These are phyloP conservation scores for Cordyceps fumosorosea DNA, from an alignment of 2,329 filamentous ascomycete genomes.

Conservation along the genomic window DNA sequence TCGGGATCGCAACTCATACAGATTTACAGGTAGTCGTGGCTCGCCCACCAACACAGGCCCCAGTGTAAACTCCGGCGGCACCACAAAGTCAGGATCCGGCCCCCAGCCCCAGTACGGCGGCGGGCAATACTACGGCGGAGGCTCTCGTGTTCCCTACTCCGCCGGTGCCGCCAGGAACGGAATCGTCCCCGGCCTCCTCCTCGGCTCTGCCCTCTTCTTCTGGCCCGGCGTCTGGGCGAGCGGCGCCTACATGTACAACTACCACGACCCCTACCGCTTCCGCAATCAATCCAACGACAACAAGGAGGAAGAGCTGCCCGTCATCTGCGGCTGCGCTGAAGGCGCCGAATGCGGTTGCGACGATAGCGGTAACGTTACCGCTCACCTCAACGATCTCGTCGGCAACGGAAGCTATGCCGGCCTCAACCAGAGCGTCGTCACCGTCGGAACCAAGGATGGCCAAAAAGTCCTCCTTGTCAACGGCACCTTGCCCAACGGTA, in stretches of 20 bases:
- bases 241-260: slow-evolving; percentile 52
- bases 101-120: slow-evolving; percentile 51
- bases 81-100: slow-evolving; percentile 52
- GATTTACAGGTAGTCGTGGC: slow-evolving; percentile 14
- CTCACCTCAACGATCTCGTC: slow-evolving; percentile 55
- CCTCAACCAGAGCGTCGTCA: slow-evolving; percentile 57
- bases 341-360: slow-evolving; percentile 57
- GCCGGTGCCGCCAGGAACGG: slow-evolving; percentile 43
- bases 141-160: slow-evolving; percentile 53
- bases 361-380: slow-evolving; percentile 49
- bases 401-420: slow-evolving; percentile 55
- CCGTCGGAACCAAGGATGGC: slow-evolving; percentile 56
- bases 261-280: slow-evolving; percentile 40
- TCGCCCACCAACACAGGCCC: slow-evolving; percentile 17
- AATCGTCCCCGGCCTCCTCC: slow-evolving; percentile 46
- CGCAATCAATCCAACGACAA: slow-evolving; percentile 44
- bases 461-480: slow-evolving; percentile 63
- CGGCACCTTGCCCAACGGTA: slow-evolving; percentile 66
- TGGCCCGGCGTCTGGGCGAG: slow-evolving; percentile 62
- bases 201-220: slow-evolving; percentile 43
- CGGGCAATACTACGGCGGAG: slow-evolving; percentile 61
- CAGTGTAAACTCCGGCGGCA: slow-evolving; percentile 40
- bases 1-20: slow-evolving; percentile 15
- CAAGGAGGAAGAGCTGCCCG: slow-evolving; percentile 27
- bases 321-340: slow-evolving; percentile 46